These are phyloP conservation scores for Mariannaea elegans DNA, from an alignment of 2,329 filamentous ascomycete species.

Conservation along the genomic window DNA sequence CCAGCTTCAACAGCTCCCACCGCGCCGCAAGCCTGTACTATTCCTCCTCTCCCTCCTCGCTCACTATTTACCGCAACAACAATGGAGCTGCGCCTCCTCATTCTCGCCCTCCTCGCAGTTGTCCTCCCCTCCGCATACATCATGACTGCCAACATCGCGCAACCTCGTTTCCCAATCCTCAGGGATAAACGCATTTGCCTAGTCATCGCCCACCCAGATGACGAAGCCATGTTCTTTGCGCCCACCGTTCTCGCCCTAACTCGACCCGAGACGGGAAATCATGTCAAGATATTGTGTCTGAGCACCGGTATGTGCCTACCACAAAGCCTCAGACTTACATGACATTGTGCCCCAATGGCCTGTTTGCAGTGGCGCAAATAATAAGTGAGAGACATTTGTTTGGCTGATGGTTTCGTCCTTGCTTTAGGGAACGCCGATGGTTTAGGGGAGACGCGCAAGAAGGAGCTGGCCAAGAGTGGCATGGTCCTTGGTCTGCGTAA, in stretches of 20 bases:
- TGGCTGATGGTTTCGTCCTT: constrained; percentile 30
- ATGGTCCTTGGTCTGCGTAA: constrained; percentile 76
- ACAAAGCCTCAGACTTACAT: neutral
- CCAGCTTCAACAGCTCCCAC: neutral
- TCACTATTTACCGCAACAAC: neutral
- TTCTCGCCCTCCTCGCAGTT: constrained; percentile 42
- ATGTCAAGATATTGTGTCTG: constrained; percentile 92
- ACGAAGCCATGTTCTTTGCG: constrained; percentile 99
- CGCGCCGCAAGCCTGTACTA: neutral
- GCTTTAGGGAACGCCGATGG: constrained; percentile 81
- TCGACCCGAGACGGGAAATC: constrained; percentile 80
- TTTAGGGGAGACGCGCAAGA: constrained; percentile 81
- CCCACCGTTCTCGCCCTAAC: constrained; percentile 89
- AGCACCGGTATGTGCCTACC: constrained; percentile 71
- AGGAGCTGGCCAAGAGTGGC: constrained; percentile 85
- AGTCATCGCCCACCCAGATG: constrained; percentile 95
- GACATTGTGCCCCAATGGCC: neutral
- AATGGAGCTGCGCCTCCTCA: constrained; percentile 35
- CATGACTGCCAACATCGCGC: constrained; percentile 57
- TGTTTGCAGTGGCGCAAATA: neutral
- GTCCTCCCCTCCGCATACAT: constrained; percentile 62
- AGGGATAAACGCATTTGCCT: constrained; percentile 88
- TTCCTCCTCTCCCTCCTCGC: neutral
- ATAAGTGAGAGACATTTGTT: neutral
- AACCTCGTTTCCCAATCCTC: constrained; percentile 70